Evolutionary conservation across 176 grass and related monocot species (phyloP), one percentile per base, ranked within the genome.

Genomic region (Avena eriantha): DNA sequence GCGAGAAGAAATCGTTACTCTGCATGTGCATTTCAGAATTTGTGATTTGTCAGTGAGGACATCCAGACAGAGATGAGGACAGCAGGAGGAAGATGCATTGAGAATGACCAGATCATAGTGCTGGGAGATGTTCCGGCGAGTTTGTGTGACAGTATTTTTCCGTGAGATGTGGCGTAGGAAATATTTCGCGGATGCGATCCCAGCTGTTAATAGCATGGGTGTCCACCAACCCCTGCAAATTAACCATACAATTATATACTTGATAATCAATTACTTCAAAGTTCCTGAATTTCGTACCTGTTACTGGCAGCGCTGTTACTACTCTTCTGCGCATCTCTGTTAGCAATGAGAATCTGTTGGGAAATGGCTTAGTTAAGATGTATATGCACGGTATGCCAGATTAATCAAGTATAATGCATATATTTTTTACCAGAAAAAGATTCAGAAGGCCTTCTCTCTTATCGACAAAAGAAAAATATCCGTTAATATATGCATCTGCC

Each of bases 1-100:
- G 76, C 5, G 91, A 93, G 91, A 98, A 98, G 66, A 95, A 93
- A 33, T 95, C 93, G 77, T 98, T 98, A 61, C 93, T 98, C 93
- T 98, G 68, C 72, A 80, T 34, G 49, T 8, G 11, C 74, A 77
- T 55, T 34, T 76, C 14, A 76, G 48, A 54, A 18, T 10, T 53
- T 48, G 7, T 76, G 47, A 54, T 55, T 21, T 34, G 49, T 77
- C 74, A 77, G 74, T 21, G 26, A 77, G 0, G 34, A 1, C 1
- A 7, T 56, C 9, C 17, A 35, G 74, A 55, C 2, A 77, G 48
- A 33, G 26, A 21, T 13, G 24, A 35, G 49, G 17, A 13, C 24
- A 55, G 8, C 29, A 77, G 29, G 0, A 77, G 4, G 9, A 77
- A 77, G 17, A 21, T 77, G 49, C 74, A 53, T 19, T 21, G 10